Base-by-base conservation (phyloP, 169 alveolate genomes). In the Fabrea salina region DNA sequence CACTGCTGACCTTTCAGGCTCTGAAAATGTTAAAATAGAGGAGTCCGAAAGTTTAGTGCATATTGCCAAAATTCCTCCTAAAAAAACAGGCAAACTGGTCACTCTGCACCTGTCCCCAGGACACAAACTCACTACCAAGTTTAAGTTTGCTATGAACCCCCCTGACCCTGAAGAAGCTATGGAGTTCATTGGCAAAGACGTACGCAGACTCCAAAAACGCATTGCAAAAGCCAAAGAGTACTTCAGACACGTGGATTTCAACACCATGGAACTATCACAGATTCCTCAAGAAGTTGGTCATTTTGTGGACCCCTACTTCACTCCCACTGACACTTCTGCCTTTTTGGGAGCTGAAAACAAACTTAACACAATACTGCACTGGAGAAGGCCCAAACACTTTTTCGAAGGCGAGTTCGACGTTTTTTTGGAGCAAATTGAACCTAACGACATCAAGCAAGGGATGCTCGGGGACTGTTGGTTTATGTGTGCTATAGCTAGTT, bases 371-470 rank as follows among this genome's bases (percentile, higher is more conserved):
- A 39, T 16, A 19, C 22, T 68, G 7, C 79, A 68, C 19, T 93
- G 97, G 97, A 84, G 88, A 66, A 79, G 96, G 67, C 95, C 96
- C 11, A 47, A 82, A 4, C 94, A 91, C 19, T 88, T 91, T 43
- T 89, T 83, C 53, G 51, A 68, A 32, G 76, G 54, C 19, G 82
- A 85, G 16, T 75, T 49, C 33, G 56, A 80, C 25, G 82, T 91
- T 8, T 90, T 91, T 59, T 88, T 86, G 39, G 92, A 84, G 6
- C 66, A 79, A 25, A 86, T 91, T 39, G 92, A 85, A 58, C 96
- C 96, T 6, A 86, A 86, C 64, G 96, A 93, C 70, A 87, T 93
- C 41, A 83, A 75, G 44, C 85, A 89, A 76, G 97, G 97, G 3
- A 82, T 82, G 4, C 83, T 87, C 22, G 85, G 92, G 19, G 91